phyloP scores from a whole-genome alignment of 768 basidiomycete species.

The Rhodotorula kratochvilovae region DNA sequence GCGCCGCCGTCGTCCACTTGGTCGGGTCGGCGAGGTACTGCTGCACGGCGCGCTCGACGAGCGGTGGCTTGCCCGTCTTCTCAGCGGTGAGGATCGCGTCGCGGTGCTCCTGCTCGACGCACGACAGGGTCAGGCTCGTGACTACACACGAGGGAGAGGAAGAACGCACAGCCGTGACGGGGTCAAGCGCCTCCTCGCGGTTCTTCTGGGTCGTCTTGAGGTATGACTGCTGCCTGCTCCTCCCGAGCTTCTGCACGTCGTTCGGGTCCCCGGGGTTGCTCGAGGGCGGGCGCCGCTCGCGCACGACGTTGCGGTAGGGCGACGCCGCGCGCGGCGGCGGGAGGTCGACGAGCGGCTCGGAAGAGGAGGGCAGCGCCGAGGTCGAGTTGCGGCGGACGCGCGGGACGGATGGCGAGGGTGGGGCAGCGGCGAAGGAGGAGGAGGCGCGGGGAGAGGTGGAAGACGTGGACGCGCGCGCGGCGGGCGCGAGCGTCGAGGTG shows the following conservation, averaged over 20 bases:
- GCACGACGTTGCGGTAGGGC: background rate
- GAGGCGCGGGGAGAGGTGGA: background rate
- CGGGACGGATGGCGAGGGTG: slow-evolving; percentile 4
- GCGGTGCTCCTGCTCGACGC: background rate
- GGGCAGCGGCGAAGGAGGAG: background rate
- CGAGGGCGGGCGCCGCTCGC: slow-evolving; percentile 10
- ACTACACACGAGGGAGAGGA: too few species aligned
- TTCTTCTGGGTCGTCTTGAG: too few species aligned
- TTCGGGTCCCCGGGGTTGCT: background rate
- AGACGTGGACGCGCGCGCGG: background rate
- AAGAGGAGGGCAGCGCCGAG: slow-evolving; percentile 16
- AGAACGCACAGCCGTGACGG: background rate
- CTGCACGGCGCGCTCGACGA: slow-evolving; percentile 14
- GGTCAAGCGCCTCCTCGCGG: background rate
- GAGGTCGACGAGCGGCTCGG: background rate
- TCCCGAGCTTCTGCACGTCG: background rate
- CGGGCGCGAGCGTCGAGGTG: background rate
- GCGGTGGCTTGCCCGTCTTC: background rate
- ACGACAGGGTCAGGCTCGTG: background rate
- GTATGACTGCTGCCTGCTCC: too few species aligned
- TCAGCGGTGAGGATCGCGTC: slow-evolving; percentile 12
- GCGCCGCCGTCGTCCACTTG: slow-evolving; percentile 50
- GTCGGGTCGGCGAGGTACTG: slow-evolving; percentile 23
- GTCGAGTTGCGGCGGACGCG: slow-evolving; percentile 34
- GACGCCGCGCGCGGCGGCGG: background rate